These are phyloP conservation scores for Euphrasia confusa DNA, from an alignment of 257 asterid species.

Conservation along the genomic window DNA sequence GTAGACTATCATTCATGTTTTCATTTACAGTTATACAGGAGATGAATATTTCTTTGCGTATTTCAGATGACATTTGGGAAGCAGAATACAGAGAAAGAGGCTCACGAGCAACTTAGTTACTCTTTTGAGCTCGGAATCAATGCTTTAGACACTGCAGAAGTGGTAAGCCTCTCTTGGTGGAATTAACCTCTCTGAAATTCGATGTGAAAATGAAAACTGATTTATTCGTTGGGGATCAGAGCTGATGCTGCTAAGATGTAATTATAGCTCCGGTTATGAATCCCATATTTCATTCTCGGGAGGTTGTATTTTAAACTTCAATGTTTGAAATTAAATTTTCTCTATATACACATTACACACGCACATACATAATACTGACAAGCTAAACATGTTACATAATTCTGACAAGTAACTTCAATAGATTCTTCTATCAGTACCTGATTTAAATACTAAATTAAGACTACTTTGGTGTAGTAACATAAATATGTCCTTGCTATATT, in stretches of 20 bases:
- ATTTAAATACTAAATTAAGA: neutral
- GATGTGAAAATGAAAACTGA: neutral
- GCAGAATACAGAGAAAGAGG: constrained; percentile 93
- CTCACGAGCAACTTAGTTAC: constrained; percentile 75
- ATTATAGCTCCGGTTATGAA: neutral
- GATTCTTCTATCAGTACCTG: neutral
- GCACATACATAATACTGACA: too few relatives aligned
- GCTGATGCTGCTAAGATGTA: neutral
- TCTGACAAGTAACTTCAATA: neutral
- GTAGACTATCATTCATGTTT: neutral
- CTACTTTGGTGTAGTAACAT: neutral
- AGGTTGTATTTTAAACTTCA: neutral
- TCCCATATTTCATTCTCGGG: neutral
- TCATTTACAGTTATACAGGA: neutral
- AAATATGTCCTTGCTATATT: neutral
- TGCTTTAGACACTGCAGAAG: constrained; percentile 73
- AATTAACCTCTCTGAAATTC: neutral
- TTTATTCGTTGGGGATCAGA: neutral
- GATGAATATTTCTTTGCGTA: neutral
- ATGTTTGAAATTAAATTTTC: neutral
- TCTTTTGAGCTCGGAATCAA: constrained; percentile 83
- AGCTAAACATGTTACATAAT: neutral
- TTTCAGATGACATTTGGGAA: constrained; percentile 89
- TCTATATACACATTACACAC: too few relatives aligned
- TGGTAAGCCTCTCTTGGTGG: constrained; percentile 34